Evolutionary conservation across 306 rosid species (phyloP).

Genomic region (Sphenostylis stenocarpa): DNA sequence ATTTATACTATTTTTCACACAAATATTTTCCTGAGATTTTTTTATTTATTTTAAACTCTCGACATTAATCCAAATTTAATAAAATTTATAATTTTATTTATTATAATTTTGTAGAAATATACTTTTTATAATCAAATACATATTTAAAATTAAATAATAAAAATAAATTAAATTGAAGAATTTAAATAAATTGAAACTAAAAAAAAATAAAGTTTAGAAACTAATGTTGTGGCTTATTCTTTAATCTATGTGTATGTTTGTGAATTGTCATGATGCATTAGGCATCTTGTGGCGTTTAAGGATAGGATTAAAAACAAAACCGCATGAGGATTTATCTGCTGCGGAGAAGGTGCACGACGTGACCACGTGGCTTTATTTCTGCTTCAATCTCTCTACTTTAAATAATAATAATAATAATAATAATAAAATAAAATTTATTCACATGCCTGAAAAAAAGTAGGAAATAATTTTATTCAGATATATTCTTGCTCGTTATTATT

Average conservation of each 20-base stretch:
- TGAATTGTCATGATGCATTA: constrained; percentile 25
- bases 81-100: no score
- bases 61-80: no score
- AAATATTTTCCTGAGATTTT: no score
- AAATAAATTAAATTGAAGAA: no score
- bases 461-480: neutral
- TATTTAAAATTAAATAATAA: no score
- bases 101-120: no score
- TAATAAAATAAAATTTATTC: neutral
- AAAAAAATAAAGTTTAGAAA: no score
- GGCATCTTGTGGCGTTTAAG: constrained; percentile 41
- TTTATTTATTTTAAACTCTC: no score
- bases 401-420: neutral
- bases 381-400: neutral
- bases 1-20: neutral
- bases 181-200: no score
- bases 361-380: constrained; percentile 13
- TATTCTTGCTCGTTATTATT: constrained; percentile 17
- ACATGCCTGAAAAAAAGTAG: neutral
- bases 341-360: neutral
- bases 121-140: no score
- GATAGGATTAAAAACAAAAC: neutral
- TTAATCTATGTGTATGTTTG: constrained; percentile 15
- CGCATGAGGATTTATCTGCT: neutral
- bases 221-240: no score